phyloP scores from a whole-genome alignment of 139 green algal species.

The Chlamydomonas sphaeroides region DNA sequence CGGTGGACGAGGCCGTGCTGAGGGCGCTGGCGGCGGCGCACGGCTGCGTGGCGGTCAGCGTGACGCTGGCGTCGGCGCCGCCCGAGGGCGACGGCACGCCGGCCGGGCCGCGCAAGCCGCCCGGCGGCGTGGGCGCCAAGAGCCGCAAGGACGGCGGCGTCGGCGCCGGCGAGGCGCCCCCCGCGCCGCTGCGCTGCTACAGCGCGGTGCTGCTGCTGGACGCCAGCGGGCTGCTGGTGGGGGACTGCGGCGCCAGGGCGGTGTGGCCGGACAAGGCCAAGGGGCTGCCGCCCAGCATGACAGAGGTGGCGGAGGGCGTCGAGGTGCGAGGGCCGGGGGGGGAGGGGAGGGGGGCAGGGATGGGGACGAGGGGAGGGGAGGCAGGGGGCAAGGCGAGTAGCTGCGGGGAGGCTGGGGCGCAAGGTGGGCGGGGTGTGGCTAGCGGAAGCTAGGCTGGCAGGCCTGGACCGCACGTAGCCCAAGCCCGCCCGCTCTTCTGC shows the following conservation, averaged over 20 bases:
- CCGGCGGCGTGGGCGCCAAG: not conserved
- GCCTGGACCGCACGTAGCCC: too few relatives aligned
- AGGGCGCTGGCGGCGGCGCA: conserved; percentile 36
- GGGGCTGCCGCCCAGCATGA: conserved; percentile 6
- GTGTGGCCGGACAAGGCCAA: conserved; percentile 34
- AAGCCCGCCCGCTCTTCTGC: too few relatives aligned
- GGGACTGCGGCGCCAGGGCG: conserved; percentile 13
- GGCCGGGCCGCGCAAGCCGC: not conserved
- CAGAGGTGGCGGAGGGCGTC: conserved; percentile 18
- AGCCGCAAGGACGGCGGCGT: not conserved
- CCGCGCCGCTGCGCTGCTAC: conserved; percentile 18
- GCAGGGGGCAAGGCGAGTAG: too few relatives aligned
- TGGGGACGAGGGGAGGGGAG: not conserved
- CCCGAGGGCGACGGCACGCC: not conserved
- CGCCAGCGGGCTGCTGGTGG: conserved; percentile 47
- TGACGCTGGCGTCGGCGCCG: conserved; percentile 17
- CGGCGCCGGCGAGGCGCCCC: not conserved
- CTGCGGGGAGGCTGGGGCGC: too few relatives aligned
- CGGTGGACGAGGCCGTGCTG: conserved; percentile 41
- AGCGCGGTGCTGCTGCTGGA: conserved; percentile 19
- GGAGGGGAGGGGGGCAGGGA: not conserved
- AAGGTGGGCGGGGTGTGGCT: too few relatives aligned
- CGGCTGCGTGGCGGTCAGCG: conserved; percentile 29
- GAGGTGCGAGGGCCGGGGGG: conserved; percentile 8
- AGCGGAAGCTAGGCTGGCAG: too few relatives aligned